Evolutionary conservation across 2,329 filamentous ascomycete genomes (phyloP).

Genomic region (Orbilia javanica): DNA sequence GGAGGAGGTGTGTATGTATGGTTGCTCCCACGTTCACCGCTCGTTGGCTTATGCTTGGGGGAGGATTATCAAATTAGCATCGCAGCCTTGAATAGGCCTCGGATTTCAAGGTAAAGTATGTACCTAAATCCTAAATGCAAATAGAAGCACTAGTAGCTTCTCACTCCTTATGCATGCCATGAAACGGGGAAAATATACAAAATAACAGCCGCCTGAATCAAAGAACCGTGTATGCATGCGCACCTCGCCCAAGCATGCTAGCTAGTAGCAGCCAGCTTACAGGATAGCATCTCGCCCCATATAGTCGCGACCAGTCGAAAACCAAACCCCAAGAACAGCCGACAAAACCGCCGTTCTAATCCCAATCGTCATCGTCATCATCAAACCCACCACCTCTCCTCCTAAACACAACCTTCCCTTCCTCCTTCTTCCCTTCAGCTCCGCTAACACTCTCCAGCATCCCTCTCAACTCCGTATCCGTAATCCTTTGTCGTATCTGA

Average conservation of each 20-base stretch:
- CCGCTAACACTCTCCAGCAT: conserved; percentile 87
- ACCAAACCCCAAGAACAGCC: not conserved
- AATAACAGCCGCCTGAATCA: not conserved
- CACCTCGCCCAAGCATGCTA: too few relatives aligned
- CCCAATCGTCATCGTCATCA: conserved; percentile 80
- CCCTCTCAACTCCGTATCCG: conserved; percentile 92
- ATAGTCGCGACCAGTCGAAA: too few relatives aligned
- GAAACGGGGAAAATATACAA: conserved; percentile 2
- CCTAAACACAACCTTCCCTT: conserved; percentile 86
- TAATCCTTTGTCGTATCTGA: conserved; percentile 87
- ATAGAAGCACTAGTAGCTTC: conserved; percentile 12
- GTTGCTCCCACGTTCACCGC: not conserved
- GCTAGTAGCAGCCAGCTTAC: too few relatives aligned
- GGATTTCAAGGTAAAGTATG: not conserved
- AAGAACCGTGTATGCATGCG: conserved; percentile 4
- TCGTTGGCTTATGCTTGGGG: conserved; percentile 3
- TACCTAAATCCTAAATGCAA: conserved; percentile 22
- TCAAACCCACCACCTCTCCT: conserved; percentile 88
- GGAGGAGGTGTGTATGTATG: not conserved
- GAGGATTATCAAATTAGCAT: not conserved
- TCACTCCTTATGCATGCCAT: not conserved
- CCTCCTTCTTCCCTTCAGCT: conserved; percentile 73
- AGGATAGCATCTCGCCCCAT: too few relatives aligned
- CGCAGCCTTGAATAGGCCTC: not conserved
- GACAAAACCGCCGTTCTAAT: too few relatives aligned